Evolutionary conservation across 257 asterid species (phyloP).

Genomic region (Przewalskia tangutica): DNA sequence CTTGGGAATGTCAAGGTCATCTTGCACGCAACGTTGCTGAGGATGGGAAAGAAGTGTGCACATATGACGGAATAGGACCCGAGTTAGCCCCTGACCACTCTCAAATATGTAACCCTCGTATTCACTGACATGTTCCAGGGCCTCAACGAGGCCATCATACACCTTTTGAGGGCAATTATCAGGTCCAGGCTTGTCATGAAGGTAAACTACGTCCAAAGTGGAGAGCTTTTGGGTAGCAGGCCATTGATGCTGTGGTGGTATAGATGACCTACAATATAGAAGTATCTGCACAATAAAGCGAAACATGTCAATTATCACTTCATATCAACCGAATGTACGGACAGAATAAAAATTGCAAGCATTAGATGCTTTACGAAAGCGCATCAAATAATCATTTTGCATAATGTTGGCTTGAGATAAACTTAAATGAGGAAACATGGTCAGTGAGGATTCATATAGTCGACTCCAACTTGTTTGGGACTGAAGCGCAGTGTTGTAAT

Average conservation of each 20-base stretch:
- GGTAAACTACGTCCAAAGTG: slow-evolving; percentile 83
- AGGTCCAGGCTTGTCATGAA: slow-evolving; percentile 94
- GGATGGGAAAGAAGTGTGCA: slow-evolving; percentile 70
- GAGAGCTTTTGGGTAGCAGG: slow-evolving; percentile 58
- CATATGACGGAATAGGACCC: slow-evolving; percentile 65
- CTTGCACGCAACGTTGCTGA: slow-evolving; percentile 82
- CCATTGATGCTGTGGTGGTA: slow-evolving; percentile 53
- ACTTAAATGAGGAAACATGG: background rate
- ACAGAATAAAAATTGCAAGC: background rate
- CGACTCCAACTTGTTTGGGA: background rate
- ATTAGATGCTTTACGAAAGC: background rate
- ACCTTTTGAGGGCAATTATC: slow-evolving; percentile 86
- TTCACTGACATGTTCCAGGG: slow-evolving; percentile 69
- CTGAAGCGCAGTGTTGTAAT: background rate
- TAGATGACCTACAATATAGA: slow-evolving; percentile 78
- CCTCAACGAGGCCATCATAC: slow-evolving; percentile 83
- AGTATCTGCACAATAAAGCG: slow-evolving; percentile 41
- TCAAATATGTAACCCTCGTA: slow-evolving; percentile 79
- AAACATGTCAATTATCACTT: background rate
- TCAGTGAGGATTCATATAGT: background rate
- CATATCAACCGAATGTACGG: too few relatives aligned
- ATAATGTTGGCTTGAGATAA: background rate
- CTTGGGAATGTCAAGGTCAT: slow-evolving; percentile 54
- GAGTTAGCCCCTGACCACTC: slow-evolving; percentile 82
- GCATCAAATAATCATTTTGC: background rate